A percentile compares a stretch with the other conserved stretches of the same genome.
phyloP scores from a whole-genome alignment of 352 stramenopile genomes.

The Globisporangium rhizosaccharum region DNA sequence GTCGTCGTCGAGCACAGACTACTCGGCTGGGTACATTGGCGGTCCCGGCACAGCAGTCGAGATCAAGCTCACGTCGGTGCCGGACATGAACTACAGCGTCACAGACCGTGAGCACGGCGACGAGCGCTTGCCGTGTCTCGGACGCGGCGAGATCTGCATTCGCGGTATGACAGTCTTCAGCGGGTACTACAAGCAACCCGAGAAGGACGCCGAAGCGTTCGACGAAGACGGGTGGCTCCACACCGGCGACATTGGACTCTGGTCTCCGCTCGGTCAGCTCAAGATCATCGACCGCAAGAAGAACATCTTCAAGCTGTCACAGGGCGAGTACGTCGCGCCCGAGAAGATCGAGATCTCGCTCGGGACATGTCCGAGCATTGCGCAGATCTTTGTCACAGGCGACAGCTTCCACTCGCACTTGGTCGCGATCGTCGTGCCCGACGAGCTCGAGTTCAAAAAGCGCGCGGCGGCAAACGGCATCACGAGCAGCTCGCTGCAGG shows the following conservation, averaged over 20 bases:
- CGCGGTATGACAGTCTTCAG: constrained; percentile 83
- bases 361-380: constrained; percentile 85
- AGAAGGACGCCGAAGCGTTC: constrained; percentile 90
- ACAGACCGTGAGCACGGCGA: constrained; percentile 58
- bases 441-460: constrained; percentile 34
- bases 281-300: constrained; percentile 91
- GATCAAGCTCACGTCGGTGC: constrained; percentile 93
- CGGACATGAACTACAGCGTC: constrained; percentile 95
- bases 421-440: constrained; percentile 91
- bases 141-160: constrained; percentile 61
- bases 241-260: constrained; percentile 94
- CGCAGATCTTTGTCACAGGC: constrained; percentile 94
- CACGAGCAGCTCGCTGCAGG: constrained; percentile 22
- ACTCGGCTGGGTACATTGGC: constrained; percentile 88
- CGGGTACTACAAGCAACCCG: constrained; percentile 94
- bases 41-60: constrained; percentile 81
- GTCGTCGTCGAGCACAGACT: constrained; percentile 32
- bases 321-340: constrained; percentile 95
- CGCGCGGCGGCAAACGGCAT: constrained; percentile 33
- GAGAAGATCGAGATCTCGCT: constrained; percentile 97
- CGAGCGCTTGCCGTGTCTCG: constrained; percentile 30
- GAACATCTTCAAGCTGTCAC: constrained; percentile 93
- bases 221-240: constrained; percentile 94
- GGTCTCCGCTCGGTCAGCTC: constrained; percentile 90
- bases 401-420: constrained; percentile 94